Evolutionary conservation across 2,329 filamentous ascomycete genomes (phyloP).

Genomic region (Fusarium camptoceras): DNA sequence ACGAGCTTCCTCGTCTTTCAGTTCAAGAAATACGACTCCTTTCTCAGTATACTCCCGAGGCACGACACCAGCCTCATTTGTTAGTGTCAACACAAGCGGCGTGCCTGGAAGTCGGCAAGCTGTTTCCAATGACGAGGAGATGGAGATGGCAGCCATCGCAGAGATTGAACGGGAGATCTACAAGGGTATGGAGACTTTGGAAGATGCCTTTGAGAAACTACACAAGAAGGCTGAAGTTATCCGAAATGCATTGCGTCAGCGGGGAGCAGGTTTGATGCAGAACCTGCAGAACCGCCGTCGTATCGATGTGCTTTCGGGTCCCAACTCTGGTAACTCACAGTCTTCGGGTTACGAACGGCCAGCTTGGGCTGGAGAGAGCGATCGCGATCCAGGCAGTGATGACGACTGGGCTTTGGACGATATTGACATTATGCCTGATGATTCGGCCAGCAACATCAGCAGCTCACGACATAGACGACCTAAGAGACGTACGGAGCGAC

Average conservation of each 20-base stretch:
- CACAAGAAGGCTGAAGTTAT: slow-evolving; percentile 87
- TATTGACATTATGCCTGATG: slow-evolving; percentile 77
- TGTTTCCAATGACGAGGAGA: slow-evolving; percentile 93
- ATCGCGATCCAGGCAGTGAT: slow-evolving; percentile 64
- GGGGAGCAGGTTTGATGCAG: slow-evolving; percentile 79
- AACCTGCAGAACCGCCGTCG: slow-evolving; percentile 70
- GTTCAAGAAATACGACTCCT: slow-evolving; percentile 61
- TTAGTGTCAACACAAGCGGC: slow-evolving; percentile 66
- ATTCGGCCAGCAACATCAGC: slow-evolving; percentile 83
- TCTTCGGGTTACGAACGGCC: slow-evolving; percentile 59
- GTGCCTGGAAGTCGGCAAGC: slow-evolving; percentile 61
- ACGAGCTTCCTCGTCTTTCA: slow-evolving; percentile 56
- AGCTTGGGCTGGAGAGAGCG: slow-evolving; percentile 54
- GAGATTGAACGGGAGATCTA: slow-evolving; percentile 96
- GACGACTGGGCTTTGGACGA: slow-evolving; percentile 70
- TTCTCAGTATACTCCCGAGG: slow-evolving; percentile 66
- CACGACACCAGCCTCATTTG: slow-evolving; percentile 68
- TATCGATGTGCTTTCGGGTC: slow-evolving; percentile 65
- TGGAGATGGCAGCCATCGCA: slow-evolving; percentile 87
- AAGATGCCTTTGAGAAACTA: slow-evolving; percentile 93
- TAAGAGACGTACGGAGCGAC: slow-evolving; percentile 74
- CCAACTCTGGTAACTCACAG: slow-evolving; percentile 61
- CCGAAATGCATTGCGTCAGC: slow-evolving; percentile 81
- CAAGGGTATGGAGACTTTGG: slow-evolving; percentile 90
- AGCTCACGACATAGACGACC: slow-evolving; percentile 75